Evolutionary conservation across 352 stramenopile genomes (phyloP).

Genomic region (Phytopythium sindhum): DNA sequence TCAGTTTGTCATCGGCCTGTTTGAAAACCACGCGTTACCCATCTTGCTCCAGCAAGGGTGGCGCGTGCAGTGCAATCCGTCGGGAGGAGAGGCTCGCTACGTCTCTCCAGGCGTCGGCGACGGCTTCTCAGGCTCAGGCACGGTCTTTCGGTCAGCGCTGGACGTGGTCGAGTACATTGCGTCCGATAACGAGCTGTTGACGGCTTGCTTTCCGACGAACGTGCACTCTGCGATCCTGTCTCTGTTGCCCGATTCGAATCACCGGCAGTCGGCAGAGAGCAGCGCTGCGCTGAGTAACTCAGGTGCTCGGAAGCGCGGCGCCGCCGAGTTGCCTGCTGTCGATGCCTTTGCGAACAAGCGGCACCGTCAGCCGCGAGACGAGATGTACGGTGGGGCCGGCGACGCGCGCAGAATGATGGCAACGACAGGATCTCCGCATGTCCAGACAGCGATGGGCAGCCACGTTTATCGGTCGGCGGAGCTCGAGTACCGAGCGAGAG

Average conservation of each 20-base stretch:
- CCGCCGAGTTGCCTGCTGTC: conserved; percentile 18
- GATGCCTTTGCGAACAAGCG: conserved; percentile 26
- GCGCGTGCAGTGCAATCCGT: conserved; percentile 39
- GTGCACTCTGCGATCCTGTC: conserved; percentile 72
- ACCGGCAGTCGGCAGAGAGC: background rate
- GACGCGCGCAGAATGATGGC: background rate
- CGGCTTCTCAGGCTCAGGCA: conserved; percentile 29
- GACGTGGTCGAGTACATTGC: conserved; percentile 79
- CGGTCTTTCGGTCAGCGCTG: conserved; percentile 57
- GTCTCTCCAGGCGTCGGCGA: conserved; percentile 19
- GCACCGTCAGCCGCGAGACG: conserved; percentile 21
- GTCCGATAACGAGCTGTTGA: conserved; percentile 54
- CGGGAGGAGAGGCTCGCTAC: conserved; percentile 24
- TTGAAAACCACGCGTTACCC: conserved; percentile 77
- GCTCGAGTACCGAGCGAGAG: conserved; percentile 14
- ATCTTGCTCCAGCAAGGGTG: conserved; percentile 63
- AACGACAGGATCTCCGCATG: background rate
- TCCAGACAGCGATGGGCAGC: background rate
- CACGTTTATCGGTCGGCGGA: conserved; percentile 11
- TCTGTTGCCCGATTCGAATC: conserved; percentile 39
- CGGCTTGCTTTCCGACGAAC: conserved; percentile 64
- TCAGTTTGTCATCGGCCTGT: conserved; percentile 71
- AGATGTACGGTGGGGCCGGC: conserved; percentile 6
- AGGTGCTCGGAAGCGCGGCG: conserved; percentile 18
- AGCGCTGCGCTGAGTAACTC: background rate